Evolutionary conservation across 176 grass and related monocot species (phyloP).

Genomic region (Dendrocalamus sinicus): DNA sequence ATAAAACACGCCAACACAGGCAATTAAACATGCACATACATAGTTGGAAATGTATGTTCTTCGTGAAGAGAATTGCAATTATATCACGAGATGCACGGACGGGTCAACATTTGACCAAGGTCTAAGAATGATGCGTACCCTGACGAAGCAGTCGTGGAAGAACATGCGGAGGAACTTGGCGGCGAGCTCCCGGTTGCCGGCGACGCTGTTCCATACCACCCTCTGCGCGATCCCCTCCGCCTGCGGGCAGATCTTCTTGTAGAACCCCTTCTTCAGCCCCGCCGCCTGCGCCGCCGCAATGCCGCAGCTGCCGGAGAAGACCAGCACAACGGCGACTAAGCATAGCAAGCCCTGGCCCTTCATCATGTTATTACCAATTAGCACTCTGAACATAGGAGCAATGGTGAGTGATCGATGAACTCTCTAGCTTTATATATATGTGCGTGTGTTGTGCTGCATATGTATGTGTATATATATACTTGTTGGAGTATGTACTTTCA

Average conservation of each 20-base stretch:
- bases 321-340: neutral
- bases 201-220: conserved; percentile 40
- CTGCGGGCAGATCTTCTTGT: conserved; percentile 63
- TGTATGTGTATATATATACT: too few species aligned
- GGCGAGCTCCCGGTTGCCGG: conserved; percentile 45
- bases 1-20: neutral
- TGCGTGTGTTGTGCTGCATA: too few species aligned
- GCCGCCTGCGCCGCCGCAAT: conserved; percentile 37
- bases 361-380: neutral
- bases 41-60: too few species aligned
- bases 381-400: neutral
- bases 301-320: neutral
- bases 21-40: neutral
- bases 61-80: too few species aligned
- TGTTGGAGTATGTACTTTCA: too few species aligned
- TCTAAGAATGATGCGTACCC: conserved; percentile 45
- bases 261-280: conserved; percentile 57
- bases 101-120: conserved; percentile 6
- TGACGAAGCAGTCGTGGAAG: conserved; percentile 96
- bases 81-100: too few species aligned
- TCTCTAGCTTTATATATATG: too few species aligned
- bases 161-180: conserved; percentile 69
- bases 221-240: conserved; percentile 47
- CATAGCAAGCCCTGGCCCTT: neutral
- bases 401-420: neutral